phyloP scores from a whole-genome alignment of 164 flowering plant genomes.

The Dillenia turbinata region DNA sequence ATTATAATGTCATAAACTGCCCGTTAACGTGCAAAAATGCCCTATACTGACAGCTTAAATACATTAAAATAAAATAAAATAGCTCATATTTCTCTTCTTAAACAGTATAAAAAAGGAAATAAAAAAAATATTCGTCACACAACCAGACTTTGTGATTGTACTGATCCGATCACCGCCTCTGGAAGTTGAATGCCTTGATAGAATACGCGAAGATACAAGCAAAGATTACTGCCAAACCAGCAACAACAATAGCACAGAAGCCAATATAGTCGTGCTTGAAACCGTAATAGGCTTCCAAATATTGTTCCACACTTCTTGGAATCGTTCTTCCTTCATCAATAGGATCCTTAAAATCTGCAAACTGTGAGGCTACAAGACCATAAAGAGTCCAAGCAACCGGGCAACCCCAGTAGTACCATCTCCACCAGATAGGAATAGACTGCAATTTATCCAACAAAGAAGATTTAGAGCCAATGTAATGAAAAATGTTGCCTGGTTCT shows the following conservation, averaged over 20 bases:
- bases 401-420: constrained; percentile 38
- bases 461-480: background rate
- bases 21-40: too few species aligned
- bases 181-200: constrained; percentile 33
- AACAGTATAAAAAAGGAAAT: too few species aligned
- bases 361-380: constrained; percentile 35
- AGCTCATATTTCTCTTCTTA: too few species aligned
- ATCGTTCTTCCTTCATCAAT: background rate
- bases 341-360: constrained; percentile 19
- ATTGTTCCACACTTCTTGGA: constrained; percentile 5
- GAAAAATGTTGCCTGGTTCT: background rate
- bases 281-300: constrained; percentile 11
- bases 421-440: constrained; percentile 45
- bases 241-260: constrained; percentile 16
- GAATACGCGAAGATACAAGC: constrained; percentile 16
- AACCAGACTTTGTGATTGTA: too few species aligned
- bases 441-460: constrained; percentile 8
- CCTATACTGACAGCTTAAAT: too few species aligned
- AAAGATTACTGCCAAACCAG: constrained; percentile 14
- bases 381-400: constrained; percentile 41
- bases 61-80: too few species aligned
- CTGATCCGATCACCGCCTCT: constrained; percentile 3
- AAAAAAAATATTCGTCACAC: too few species aligned
- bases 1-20: too few species aligned
- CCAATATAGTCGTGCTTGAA: constrained; percentile 16